Evolutionary conservation across 305 asterid species (phyloP).

Genomic region (Fraxinus paxiana): DNA sequence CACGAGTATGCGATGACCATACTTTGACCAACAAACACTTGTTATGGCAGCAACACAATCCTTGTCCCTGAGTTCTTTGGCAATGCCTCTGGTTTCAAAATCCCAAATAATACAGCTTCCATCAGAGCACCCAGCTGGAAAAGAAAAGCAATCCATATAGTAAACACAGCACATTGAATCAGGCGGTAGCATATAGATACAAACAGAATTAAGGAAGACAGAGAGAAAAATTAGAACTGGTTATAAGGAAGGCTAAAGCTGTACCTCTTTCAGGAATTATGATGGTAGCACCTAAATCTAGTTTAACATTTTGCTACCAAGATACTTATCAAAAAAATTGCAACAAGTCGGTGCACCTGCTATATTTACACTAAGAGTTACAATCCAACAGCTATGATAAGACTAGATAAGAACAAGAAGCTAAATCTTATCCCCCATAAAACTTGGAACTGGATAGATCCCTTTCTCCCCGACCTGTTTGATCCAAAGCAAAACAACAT

Average conservation of each 20-base stretch:
- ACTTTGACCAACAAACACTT: slow-evolving; percentile 82
- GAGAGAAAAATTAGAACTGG: slow-evolving; percentile 3
- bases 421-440: not conserved
- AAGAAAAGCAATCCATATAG: not conserved
- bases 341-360: not conserved
- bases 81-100: slow-evolving; percentile 81
- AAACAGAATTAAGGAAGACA: slow-evolving; percentile 1
- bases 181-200: slow-evolving; percentile 17
- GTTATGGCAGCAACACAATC: slow-evolving; percentile 74
- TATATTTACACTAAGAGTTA: not conserved
- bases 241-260: slow-evolving; percentile 2
- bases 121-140: slow-evolving; percentile 85
- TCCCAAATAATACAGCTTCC: slow-evolving; percentile 90
- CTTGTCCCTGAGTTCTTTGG: slow-evolving; percentile 63
- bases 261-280: not conserved
- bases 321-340: not conserved
- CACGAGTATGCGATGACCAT: slow-evolving; percentile 73
- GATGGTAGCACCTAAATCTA: not conserved
- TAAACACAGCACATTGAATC: slow-evolving; percentile 8
- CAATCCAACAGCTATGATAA: not conserved
- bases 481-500: not conserved
- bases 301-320: not conserved
- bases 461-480: not conserved
- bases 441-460: not conserved
- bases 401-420: not conserved